Evolutionary conservation across 176 grass and related monocot species (phyloP).

Genomic region (Eragrostis curvula): DNA sequence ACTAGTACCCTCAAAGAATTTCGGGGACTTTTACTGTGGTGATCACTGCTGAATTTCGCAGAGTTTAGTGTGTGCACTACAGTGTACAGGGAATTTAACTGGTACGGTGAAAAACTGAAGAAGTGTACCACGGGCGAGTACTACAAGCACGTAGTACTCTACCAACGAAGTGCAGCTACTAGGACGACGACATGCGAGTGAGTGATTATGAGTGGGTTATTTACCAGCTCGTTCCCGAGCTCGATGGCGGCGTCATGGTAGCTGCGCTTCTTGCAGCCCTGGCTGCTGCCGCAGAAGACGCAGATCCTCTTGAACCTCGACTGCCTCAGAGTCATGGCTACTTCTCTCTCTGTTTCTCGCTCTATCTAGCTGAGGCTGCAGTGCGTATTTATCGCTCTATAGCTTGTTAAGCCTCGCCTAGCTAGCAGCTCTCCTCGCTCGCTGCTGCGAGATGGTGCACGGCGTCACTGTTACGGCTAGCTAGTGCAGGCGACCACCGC

Average conservation of each 20-base stretch:
- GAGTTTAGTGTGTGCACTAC: not conserved
- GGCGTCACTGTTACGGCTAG: not conserved
- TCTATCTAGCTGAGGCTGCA: not conserved
- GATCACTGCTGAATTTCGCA: not conserved
- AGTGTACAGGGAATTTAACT: not conserved
- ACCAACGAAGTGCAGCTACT: too few relatives aligned
- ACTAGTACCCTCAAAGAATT: too few relatives aligned
- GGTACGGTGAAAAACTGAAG: not conserved
- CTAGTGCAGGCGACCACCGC: conserved; percentile 41
- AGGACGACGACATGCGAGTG: not conserved
- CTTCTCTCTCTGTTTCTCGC: not conserved
- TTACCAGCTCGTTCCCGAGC: conserved; percentile 98
- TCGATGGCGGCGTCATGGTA: conserved; percentile 91
- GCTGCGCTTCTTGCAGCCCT: conserved; percentile 92
- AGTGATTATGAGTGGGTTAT: not conserved
- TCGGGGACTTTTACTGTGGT: too few relatives aligned
- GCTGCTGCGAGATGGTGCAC: not conserved
- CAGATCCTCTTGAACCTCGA: conserved; percentile 97
- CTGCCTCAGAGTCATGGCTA: conserved; percentile 46
- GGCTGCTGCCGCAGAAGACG: conserved; percentile 98
- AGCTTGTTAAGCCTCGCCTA: not conserved
- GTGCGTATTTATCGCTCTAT: not conserved
- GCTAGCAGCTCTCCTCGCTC: too few relatives aligned
- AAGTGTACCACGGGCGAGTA: not conserved
- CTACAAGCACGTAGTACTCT: not conserved